Base-by-base conservation (phyloP, 805 yeast species). In the Candida anglica region DNA sequence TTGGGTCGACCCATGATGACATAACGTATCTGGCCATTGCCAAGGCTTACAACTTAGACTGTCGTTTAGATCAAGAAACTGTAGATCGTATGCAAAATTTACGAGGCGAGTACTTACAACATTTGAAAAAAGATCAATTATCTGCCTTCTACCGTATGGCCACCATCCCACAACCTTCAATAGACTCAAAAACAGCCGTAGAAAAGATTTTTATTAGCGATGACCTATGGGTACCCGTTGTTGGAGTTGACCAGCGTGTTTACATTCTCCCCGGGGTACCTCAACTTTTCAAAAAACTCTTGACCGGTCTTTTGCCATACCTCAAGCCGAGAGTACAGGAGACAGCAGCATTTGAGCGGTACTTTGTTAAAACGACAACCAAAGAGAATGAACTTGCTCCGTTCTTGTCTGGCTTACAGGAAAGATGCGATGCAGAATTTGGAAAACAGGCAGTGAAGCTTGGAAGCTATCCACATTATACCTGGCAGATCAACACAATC, bases 1-100 rank as follows among this genome's bases (percentile, higher is more conserved):
- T 87, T 38, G 96, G 96, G 0, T 85, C 95, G 4, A 87, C 96
- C 0, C 95, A 86, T 47, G 96, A 87, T 52, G 96, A 87, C 53
- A 81, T 87, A 40, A 86, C 95, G 0, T 87, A 87, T 54, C 77
- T 75, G 33, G 68, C 85, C 1, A 54, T 87, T n/a, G 86, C 91
- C 1, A 71, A 70, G 43, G 82, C 84, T 6, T 86, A 68, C 42
- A 56, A 56, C 2, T 50, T 83, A 6, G 70, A 71, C 0, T 55
- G 78, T 38, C 56, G 53, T 28, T 51, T 80, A 13, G 81, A 87
- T 53, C 47, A 58, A 16, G 78, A 69, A 19, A 78, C 86, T 2
- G 81, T 75, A 14, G 66, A 60, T 2, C 62, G 77, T 39, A 86
- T 85, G 93, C 60, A 64, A 11, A 41, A 48, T 15, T 53, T 77